Evolutionary conservation across 2,329 filamentous ascomycete species (phyloP).

Genomic region (Trichothecium roseum): DNA sequence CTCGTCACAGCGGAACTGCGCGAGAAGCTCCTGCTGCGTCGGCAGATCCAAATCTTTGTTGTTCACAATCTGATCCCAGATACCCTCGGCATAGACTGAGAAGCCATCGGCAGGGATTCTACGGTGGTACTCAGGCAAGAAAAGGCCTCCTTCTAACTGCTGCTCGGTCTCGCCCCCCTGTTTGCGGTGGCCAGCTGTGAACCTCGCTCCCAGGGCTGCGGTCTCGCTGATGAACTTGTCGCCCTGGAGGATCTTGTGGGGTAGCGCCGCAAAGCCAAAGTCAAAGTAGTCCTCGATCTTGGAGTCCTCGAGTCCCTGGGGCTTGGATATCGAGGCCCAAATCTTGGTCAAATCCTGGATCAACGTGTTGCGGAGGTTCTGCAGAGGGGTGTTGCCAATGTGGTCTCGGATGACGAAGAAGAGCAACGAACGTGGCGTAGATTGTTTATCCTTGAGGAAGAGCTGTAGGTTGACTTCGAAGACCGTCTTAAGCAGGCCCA

Average conservation of each 20-base stretch:
- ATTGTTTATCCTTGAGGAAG: conserved; percentile 92
- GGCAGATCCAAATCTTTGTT: conserved; percentile 97
- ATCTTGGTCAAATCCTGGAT: conserved; percentile 85
- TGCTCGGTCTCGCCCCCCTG: conserved; percentile 55
- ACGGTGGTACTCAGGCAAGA: conserved; percentile 89
- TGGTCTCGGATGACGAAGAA: conserved; percentile 99
- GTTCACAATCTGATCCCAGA: conserved; percentile 98
- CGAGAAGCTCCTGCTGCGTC: conserved; percentile 91
- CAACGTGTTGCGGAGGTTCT: conserved; percentile 82
- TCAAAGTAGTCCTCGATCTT: conserved; percentile 97
- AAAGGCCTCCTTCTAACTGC: conserved; percentile 67
- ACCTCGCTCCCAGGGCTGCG: conserved; percentile 67
- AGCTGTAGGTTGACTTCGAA: conserved; percentile 98
- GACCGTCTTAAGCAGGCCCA: conserved; percentile 96
- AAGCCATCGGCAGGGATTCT: conserved; percentile 97
- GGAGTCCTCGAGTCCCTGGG: conserved; percentile 75
- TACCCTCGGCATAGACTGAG: conserved; percentile 80
- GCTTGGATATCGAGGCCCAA: conserved; percentile 89
- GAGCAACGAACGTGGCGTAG: conserved; percentile 78
- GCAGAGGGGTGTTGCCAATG: conserved; percentile 79
- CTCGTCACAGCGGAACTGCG: conserved; percentile 96
- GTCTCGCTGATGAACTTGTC: conserved; percentile 82
- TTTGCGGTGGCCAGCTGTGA: conserved; percentile 68
- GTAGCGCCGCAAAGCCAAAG: conserved; percentile 90
- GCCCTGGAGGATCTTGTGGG: conserved; percentile 92